Evolutionary conservation across 164 flowering plant genomes (phyloP), one percentile per base, ranked within the genome.

Genomic region (Annona squamosa): DNA sequence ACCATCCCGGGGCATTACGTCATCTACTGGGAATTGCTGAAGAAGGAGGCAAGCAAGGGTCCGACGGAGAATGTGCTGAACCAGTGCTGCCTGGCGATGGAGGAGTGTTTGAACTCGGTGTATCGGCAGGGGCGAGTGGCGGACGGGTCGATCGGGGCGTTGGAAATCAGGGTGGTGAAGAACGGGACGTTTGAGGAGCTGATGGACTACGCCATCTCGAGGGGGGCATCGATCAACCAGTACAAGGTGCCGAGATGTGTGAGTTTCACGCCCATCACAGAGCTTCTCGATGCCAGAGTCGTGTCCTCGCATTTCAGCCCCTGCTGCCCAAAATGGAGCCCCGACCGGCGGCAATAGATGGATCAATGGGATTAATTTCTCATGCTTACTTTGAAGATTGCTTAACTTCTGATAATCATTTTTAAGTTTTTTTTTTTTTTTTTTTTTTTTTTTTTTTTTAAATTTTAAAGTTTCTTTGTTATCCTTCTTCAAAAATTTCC

Each of bases 231-330:
- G 0, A 89, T 89, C 19, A 89, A 91, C 72, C 96, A 91, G 74
- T 91, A 87, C 79, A 91, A 91, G 80, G 89, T 78, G 10, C 93
- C 96, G 1, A 79, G 96, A 78, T 91, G 96, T 69, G 93, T 91
- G 4, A 89, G 73, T 75, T 84, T 86, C 75, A 83, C 86, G 6
- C 93, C 93, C 4, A 87, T 88, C 52, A 71, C 86, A 78, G 93
- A 91, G 72, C 82, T 91, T n/a, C 87, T 91, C 1, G 90, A 91
- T 78, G 81, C 90, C 4, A 79, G 91, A 63, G 89, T 88, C 42
- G 73, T 86, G 0, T 85, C 93, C 0, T 63, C 52, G 18, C 87
- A 87, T 77, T 88, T 88, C 48, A 91, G 96, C 82, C 91, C 87
- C 1, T 70, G 77, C 18, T n/a, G 62, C 41, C 93, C 96, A 0